Evolutionary conservation across 2,329 filamentous ascomycete species (phyloP).

Genomic region (Fusarium pseudograminearum): DNA sequence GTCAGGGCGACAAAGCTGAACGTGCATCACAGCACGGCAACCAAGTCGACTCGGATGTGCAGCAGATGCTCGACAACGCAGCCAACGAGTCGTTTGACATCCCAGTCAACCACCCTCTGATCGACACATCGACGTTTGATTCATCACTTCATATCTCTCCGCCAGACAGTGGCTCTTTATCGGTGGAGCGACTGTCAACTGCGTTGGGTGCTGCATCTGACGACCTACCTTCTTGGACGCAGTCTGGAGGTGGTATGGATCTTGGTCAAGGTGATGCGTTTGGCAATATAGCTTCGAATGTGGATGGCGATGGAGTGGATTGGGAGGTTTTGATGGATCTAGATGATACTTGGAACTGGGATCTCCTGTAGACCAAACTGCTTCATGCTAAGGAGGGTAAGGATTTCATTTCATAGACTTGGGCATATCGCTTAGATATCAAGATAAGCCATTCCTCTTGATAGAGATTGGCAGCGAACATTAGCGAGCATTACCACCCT

Average conservation of each 20-base stretch:
- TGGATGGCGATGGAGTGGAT: constrained; percentile 15
- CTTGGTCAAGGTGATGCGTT: background rate
- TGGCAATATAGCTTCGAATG: background rate
- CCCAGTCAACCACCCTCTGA: constrained; percentile 15
- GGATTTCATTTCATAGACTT: background rate
- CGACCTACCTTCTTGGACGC: constrained; percentile 27
- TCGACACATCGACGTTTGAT: constrained; percentile 20
- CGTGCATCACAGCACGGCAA: background rate
- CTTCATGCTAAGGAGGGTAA: background rate
- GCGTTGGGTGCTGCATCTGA: constrained; percentile 10
- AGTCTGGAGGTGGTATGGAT: background rate
- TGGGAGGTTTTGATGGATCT: constrained; percentile 40
- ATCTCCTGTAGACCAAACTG: constrained; percentile 24
- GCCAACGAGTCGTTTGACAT: constrained; percentile 3
- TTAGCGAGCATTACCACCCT: background rate
- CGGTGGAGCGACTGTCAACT: constrained; percentile 15
- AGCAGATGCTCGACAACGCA: constrained; percentile 16
- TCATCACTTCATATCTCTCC: constrained; percentile 13
- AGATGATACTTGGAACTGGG: constrained; percentile 33
- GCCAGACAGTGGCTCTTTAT: background rate
- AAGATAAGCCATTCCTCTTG: background rate
- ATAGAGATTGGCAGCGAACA: background rate
- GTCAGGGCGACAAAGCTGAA: constrained; percentile 11
- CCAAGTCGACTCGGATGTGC: constrained; percentile 2
- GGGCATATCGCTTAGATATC: background rate